These are phyloP conservation scores for Coix lacrymajobi DNA, from an alignment of 176 grass and related monocot genomes.

Conservation along the genomic window DNA sequence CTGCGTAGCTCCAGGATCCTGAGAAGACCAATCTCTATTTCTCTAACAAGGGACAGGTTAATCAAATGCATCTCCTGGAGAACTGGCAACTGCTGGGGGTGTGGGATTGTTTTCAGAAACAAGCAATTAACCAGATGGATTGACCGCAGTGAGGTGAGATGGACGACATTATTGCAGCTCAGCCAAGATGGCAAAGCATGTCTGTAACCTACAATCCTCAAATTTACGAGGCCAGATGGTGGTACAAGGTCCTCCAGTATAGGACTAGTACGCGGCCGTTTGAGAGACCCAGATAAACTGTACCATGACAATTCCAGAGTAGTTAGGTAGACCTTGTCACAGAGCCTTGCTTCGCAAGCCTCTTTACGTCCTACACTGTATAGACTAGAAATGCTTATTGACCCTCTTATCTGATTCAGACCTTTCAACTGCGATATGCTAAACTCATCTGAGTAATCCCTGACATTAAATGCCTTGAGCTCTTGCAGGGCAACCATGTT, in stretches of 20 bases:
- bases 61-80: background rate
- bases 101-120: background rate
- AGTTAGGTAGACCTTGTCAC: constrained; percentile 1
- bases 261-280: background rate
- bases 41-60: background rate
- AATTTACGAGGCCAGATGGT: constrained; percentile 1
- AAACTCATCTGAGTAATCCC: background rate
- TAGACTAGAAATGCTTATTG: background rate
- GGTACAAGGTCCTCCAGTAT: constrained; percentile 2
- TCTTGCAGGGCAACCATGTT: constrained; percentile 21
- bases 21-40: background rate
- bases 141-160: constrained; percentile 11
- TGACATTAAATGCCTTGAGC: constrained; percentile 1
- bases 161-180: background rate
- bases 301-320: background rate
- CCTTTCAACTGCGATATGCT: background rate
- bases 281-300: background rate
- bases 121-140: background rate
- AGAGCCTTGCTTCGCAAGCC: background rate
- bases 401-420: constrained; percentile 9
- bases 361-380: background rate
- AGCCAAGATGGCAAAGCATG: constrained; percentile 1
- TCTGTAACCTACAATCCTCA: background rate
- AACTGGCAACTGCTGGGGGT: background rate
- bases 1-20: background rate